These are phyloP conservation scores for Lactarius tabidus DNA, from an alignment of 768 basidiomycete species.

Conservation along the genomic window DNA sequence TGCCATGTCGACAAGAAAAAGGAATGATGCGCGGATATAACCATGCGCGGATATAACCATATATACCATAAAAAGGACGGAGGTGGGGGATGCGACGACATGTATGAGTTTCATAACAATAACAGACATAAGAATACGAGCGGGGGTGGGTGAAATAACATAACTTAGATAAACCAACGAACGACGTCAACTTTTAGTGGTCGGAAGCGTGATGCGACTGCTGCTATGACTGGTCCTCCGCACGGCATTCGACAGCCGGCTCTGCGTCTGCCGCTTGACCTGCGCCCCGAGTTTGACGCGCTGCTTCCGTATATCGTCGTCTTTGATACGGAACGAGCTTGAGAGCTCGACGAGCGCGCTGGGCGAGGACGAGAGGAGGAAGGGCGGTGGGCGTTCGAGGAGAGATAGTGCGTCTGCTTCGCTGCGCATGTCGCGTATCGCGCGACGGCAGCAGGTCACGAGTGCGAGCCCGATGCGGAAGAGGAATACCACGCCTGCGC, in stretches of 20 bases:
- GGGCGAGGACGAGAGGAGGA: constrained; percentile 53
- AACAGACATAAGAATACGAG: background rate
- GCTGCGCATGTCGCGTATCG: constrained; percentile 48
- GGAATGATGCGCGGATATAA: background rate
- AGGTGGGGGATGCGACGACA: background rate
- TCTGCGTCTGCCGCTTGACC: constrained; percentile 54
- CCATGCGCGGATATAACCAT: background rate
- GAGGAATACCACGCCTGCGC: constrained; percentile 63
- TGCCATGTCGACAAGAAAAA: background rate
- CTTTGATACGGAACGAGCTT: constrained; percentile 66
- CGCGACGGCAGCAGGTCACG: constrained; percentile 54
- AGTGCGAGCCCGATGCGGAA: constrained; percentile 71
- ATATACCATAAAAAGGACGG: background rate
- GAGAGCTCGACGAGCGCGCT: constrained; percentile 62
- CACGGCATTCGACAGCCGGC: constrained; percentile 27
- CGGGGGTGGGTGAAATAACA: no score
- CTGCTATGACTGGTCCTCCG: constrained; percentile 3
- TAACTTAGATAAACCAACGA: background rate
- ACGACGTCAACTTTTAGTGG: constrained; percentile 13
- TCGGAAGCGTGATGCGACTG: constrained; percentile 29
- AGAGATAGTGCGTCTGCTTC: constrained; percentile 45
- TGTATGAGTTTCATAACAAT: background rate
- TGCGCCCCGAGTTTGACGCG: constrained; percentile 73
- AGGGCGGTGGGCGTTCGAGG: constrained; percentile 48
- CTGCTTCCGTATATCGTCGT: constrained; percentile 74